These are phyloP conservation scores for Rossbeevera mucosa DNA, from an alignment of 768 basidiomycete genomes.

Conservation along the genomic window DNA sequence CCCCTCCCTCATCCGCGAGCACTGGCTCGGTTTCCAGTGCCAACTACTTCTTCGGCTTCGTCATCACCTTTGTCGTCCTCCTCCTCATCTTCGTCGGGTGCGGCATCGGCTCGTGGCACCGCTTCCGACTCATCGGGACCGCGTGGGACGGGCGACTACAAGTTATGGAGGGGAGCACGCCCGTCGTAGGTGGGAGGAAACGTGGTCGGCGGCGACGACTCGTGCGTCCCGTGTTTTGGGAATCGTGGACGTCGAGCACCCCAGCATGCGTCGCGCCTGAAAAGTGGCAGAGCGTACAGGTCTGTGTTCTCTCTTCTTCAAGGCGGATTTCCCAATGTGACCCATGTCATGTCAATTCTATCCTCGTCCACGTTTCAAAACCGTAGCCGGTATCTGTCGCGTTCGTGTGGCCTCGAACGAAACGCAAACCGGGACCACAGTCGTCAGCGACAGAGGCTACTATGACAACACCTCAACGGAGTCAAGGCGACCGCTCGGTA, in stretches of 20 bases:
- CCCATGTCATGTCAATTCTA: too few species aligned
- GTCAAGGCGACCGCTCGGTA: not conserved
- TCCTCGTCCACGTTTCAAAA: too few species aligned
- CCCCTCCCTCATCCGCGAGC: not conserved
- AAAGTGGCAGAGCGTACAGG: constrained; percentile 22
- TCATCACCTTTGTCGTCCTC: constrained; percentile 31
- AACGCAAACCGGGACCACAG: not conserved
- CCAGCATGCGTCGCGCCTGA: not conserved
- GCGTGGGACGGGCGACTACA: constrained; percentile 21
- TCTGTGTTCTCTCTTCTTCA: constrained; percentile 14
- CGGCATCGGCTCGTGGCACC: constrained; percentile 44
- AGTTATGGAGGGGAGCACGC: constrained; percentile 7
- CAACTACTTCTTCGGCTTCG: constrained; percentile 33
- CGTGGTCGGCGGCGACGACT: constrained; percentile 17
- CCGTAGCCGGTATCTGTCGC: constrained; percentile 22
- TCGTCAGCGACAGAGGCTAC: not conserved
- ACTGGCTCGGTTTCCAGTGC: constrained; percentile 2
- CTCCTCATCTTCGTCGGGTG: constrained; percentile 50
- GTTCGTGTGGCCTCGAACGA: constrained; percentile 16
- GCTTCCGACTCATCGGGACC: constrained; percentile 22
- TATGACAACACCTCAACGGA: not conserved
- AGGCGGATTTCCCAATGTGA: too few species aligned
- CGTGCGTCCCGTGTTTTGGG: constrained; percentile 17
- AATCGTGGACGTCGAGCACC: constrained; percentile 14
- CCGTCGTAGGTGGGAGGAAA: constrained; percentile 3